Evolutionary conservation across 495 filamentous ascomycete species (phyloP), one percentile per base, ranked within the genome.

Genomic region (Physcia stellaris): DNA sequence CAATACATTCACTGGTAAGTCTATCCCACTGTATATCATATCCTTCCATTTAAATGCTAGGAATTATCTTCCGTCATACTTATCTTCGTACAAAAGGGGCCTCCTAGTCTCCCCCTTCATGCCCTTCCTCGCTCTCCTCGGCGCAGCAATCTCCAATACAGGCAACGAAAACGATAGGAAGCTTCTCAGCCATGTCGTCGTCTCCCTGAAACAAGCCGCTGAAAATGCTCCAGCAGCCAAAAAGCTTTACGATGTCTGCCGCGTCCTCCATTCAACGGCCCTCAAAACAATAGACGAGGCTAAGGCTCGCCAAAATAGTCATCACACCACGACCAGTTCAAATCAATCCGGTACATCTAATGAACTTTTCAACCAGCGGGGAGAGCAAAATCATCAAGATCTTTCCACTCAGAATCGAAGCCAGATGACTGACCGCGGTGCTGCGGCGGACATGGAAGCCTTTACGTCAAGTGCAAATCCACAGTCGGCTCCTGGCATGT

Each of bases 41-140:
- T n/a, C n/a, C n/a, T n/a, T n/a, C n/a, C n/a, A n/a, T n/a, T 18
- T 7, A 20, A 37, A 24, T 3, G 19, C 15, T 18, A 21, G 33
- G 9, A 6, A 43, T 32, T 19, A 24, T 41, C 15, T 2, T 42
- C 11, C 20, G 18, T 30, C 37, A 4, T 15, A 35, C 36, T 41
- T 18, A 24, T 41, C 26, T 15, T 24, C 40, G 17, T 11, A 21
- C 37, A n/a, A n/a, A n/a, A 42, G 40, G 40, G 24, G 35, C 2
- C 24, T 20, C 4, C 40, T 42, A 34, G 40, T 42, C 40, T 42
- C 40, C 19, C 40, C 40, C 7, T 42, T 42, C 31, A 35, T 32
- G 4, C 40, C 40, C 37, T 42, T 42, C 40, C 40, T 42, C 40
- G 34, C 18, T 19, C 17, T 42, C 40, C 40, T 42, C 40, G 40